phyloP scores from a whole-genome alignment of 805 yeast genomes.

The Yarrowia phangngaensis region DNA sequence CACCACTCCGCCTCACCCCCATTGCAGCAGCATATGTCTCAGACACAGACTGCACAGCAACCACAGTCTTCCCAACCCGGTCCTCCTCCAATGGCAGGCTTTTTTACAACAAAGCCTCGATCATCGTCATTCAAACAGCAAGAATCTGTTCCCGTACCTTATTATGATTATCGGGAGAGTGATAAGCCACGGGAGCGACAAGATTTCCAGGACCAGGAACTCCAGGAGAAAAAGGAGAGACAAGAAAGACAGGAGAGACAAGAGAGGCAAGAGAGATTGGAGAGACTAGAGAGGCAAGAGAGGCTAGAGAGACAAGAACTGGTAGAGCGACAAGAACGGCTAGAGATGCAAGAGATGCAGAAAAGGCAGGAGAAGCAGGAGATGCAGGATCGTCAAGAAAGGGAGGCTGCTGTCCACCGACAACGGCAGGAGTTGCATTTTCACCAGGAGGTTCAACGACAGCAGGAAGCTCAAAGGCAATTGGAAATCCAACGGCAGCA shows the following conservation, averaged over 20 bases:
- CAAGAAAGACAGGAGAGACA: not conserved
- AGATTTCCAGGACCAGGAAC: not conserved
- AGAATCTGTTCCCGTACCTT: not conserved
- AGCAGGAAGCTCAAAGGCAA: constrained; percentile 7
- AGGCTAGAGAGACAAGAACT: not conserved
- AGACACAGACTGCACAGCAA: too few relatives aligned
- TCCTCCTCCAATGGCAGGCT: constrained; percentile 20
- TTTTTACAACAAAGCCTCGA: constrained; percentile 17
- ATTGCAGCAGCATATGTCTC: not conserved
- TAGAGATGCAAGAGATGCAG: not conserved
- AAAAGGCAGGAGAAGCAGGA: not conserved
- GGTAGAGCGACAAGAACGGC: not conserved
- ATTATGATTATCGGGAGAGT: constrained; percentile 1
- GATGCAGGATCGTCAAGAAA: too few relatives aligned
- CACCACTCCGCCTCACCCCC: constrained; percentile 19
- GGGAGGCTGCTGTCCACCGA: too few relatives aligned
- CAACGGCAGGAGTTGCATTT: too few relatives aligned
- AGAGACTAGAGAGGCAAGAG: constrained; percentile 4
- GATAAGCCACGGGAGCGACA: not conserved
- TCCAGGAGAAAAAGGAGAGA: not conserved
- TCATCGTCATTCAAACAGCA: constrained; percentile 22
- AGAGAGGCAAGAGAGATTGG: not conserved
- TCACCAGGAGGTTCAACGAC: constrained; percentile 11
- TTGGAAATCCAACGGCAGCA: not conserved
- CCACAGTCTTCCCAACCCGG: constrained; percentile 21